Percentiles rank a stretch among this genome's conserved stretches.
Conservation (phyloP, 148 eudicot species). For the Rhododendron williamsianum region DNA sequence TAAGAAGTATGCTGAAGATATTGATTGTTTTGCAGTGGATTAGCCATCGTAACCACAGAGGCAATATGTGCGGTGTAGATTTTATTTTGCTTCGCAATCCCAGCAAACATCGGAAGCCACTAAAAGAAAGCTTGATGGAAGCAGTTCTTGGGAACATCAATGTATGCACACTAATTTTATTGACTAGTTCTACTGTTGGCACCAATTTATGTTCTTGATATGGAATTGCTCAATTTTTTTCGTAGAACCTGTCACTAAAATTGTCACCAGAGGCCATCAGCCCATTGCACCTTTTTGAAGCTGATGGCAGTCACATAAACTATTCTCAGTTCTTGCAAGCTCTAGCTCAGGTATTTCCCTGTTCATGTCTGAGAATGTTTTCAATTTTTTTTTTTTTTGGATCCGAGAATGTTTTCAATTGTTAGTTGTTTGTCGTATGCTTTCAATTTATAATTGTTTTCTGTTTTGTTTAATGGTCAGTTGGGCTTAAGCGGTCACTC, state of each 20-base stretch:
- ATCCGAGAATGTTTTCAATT: background rate
- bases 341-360: slow-evolving; percentile 25
- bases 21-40: slow-evolving; percentile 36
- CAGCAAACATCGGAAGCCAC: slow-evolving; percentile 18
- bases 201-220: background rate
- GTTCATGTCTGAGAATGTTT: background rate
- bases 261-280: slow-evolving; percentile 15
- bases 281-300: slow-evolving; percentile 18
- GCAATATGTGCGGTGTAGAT: slow-evolving; percentile 52
- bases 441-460: background rate
- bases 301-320: slow-evolving; percentile 28
- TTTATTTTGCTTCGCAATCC: slow-evolving; percentile 51
- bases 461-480: slow-evolving; percentile 12
- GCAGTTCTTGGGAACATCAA: slow-evolving; percentile 42
- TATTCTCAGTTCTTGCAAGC: slow-evolving; percentile 33
- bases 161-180: slow-evolving; percentile 11
- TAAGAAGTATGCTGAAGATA: background rate
- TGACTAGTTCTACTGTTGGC: background rate
- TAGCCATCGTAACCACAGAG: slow-evolving; percentile 56
- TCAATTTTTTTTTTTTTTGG: background rate
- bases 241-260: slow-evolving; percentile 29
- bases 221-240: background rate
- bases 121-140: slow-evolving; percentile 41
- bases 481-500: slow-evolving; percentile 30
- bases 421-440: background rate